phyloP scores from a whole-genome alignment of 148 eudicot species.

The Rhododendron kiyosumense region DNA sequence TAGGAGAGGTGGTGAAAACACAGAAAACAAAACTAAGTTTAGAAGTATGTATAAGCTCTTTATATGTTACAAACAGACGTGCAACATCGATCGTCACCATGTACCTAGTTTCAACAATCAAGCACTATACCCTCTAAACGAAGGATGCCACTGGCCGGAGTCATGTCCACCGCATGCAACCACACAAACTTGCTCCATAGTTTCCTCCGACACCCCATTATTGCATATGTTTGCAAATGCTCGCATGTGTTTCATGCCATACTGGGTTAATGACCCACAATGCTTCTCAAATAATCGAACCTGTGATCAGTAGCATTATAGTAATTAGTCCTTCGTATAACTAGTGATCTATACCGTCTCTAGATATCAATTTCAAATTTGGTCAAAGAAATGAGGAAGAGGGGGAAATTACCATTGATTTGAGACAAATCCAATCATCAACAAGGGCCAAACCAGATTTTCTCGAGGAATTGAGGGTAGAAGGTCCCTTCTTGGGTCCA shows the following conservation, averaged over 20 bases:
- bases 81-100: not conserved
- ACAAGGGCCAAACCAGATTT: conserved; percentile 53
- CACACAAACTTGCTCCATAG: conserved; percentile 50
- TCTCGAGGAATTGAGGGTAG: conserved; percentile 38
- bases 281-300: conserved; percentile 69
- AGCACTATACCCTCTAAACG: conserved; percentile 35
- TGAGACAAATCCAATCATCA: conserved; percentile 88
- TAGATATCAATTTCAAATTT: not conserved
- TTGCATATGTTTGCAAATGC: conserved; percentile 95
- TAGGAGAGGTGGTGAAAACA: not conserved
- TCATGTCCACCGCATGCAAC: conserved; percentile 27
- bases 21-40: no score
- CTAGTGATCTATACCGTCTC: not conserved
- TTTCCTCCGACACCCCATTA: conserved; percentile 23
- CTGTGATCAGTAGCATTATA: conserved; percentile 17
- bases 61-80: conserved; percentile 4
- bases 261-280: conserved; percentile 83
- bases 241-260: conserved; percentile 95
- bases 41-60: not conserved
- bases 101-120: conserved; percentile 6
- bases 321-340: not conserved
- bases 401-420: conserved; percentile 55
- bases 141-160: conserved; percentile 17
- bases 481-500: conserved; percentile 43
- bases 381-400: not conserved